Evolutionary conservation across 1,284 basidiomycete genomes (phyloP), one percentile per base, ranked within the genome.

Genomic region (Tilletia horrida): DNA sequence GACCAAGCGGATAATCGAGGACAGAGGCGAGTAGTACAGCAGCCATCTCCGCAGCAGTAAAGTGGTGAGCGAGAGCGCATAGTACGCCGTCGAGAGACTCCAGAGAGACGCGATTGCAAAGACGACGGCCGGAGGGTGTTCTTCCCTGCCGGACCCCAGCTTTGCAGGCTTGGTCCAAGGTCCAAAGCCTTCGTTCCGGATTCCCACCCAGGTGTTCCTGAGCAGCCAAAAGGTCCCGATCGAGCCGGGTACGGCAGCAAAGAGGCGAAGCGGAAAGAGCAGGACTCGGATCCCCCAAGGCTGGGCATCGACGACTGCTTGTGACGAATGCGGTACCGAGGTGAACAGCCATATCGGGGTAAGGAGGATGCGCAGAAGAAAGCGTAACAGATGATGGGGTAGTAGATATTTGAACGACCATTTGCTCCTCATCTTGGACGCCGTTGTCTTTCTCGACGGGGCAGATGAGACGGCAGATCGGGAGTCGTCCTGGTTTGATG

Each of bases 1-100:
- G 59, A 92, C 85, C 2, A 93, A 87, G 11, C 91, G 88, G 75
- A 93, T 90, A 65, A 93, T 86, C 2, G 91, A 90, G 1, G 91
- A 86, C 29, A 91, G 83, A 0, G 90, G 88, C 0, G 89, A 86
- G 75, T 93, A 93, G 82, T 92, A 92, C 0, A 89, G 85, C 45
- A 87, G 85, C 91, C 91, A 93, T 52, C 91, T 87, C 21, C 87
- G 87, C 45, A 92, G 84, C 0, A 93, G 86, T 23, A 91, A 90
- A 0, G 90, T 91, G 3, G 91, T 90, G 8, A 93, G 84, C 47
- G 85, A 84, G 59, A 91, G 86, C 66, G 90, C 91, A 81, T 93
- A 91, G 80, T 88, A 88, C 9, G 89, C 91, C 18, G 91, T 93
- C 9, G 91, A 84, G 27, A 91, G 83, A 2, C 79, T 80, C 79